Evolutionary conservation across 1,139 yeast genomes (phyloP).

Genomic region (Zygosaccharomyces sapae): DNA sequence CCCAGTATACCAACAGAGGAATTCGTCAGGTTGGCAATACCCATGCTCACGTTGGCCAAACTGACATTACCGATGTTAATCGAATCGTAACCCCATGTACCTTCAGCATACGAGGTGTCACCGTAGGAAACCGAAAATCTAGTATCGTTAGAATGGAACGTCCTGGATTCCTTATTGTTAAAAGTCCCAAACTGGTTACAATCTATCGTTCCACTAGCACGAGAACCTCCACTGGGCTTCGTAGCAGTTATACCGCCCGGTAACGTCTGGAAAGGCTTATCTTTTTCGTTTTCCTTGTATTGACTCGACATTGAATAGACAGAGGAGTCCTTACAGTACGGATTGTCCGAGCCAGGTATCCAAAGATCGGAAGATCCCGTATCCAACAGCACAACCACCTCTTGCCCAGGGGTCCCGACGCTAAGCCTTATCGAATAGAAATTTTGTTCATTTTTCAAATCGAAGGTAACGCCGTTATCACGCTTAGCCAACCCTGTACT

Average conservation of each 20-base stretch:
- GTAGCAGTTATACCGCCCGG: constrained; percentile 11
- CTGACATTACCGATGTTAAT: constrained; percentile 38
- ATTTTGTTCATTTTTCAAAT: constrained; percentile 42
- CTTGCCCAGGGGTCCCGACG: constrained; percentile 52
- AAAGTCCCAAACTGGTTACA: constrained; percentile 43
- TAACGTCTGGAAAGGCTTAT: constrained; percentile 5
- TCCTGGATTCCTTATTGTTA: constrained; percentile 40
- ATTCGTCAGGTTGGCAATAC: constrained; percentile 51
- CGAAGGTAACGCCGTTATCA: neutral
- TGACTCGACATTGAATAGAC: neutral
- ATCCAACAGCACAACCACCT: constrained; percentile 50
- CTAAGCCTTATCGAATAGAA: constrained; percentile 47
- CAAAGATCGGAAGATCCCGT: constrained; percentile 69
- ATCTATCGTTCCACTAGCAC: constrained; percentile 5
- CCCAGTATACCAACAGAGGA: constrained; percentile 56
- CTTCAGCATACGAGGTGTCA: constrained; percentile 54
- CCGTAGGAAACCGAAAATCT: constrained; percentile 51
- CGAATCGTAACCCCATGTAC: constrained; percentile 53
- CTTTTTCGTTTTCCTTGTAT: neutral
- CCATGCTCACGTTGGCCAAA: constrained; percentile 46
- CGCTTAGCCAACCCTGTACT: neutral
- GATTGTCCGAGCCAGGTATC: constrained; percentile 39
- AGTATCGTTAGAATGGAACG: constrained; percentile 44
- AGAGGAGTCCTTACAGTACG: constrained; percentile 15
- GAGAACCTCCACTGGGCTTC: constrained; percentile 5